Percentiles rank a stretch among this genome's conserved stretches.
Conservation (phyloP, 768 basidiomycete species). For the Strobilomyces confusus region DNA sequence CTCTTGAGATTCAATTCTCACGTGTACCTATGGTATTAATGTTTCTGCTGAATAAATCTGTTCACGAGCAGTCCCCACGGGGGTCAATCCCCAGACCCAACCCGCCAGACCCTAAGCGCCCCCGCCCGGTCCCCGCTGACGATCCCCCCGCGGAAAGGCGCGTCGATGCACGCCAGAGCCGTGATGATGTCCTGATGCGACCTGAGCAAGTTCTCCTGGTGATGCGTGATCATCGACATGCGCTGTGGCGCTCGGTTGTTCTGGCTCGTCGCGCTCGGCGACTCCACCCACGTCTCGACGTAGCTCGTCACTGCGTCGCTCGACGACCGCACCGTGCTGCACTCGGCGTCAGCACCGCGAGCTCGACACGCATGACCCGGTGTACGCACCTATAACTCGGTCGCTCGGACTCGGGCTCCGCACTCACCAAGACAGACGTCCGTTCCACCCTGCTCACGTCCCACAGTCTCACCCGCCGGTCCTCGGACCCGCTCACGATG, state of each 20-base stretch:
- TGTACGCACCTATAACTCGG: constrained; percentile 67
- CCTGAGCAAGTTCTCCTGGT: constrained; percentile 79
- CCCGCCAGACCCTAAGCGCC: constrained; percentile 85
- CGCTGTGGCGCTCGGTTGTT: constrained; percentile 69
- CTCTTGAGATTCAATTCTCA: too few relatives aligned
- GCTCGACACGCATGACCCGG: not conserved
- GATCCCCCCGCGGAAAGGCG: constrained; percentile 88
- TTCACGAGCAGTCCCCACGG: not conserved
- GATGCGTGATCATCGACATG: constrained; percentile 73
- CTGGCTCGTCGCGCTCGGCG: constrained; percentile 41
- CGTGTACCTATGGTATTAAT: too few relatives aligned
- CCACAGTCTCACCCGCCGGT: constrained; percentile 84
- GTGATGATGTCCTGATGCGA: constrained; percentile 91
- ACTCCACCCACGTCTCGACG: constrained; percentile 60
- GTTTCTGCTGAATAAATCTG: not conserved
- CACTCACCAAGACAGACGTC: constrained; percentile 75
- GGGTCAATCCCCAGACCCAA: constrained; percentile 50
- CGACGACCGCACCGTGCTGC: constrained; percentile 32
- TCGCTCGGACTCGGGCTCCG: constrained; percentile 69
- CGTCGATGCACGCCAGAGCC: constrained; percentile 80
- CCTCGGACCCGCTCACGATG: constrained; percentile 86
- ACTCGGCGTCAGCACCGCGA: constrained; percentile 2
- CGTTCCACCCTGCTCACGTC: constrained; percentile 71
- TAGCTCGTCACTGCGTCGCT: constrained; percentile 48
- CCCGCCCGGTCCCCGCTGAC: constrained; percentile 91